Base-by-base conservation (phyloP, 495 filamentous ascomycete genomes). In the Penicillium longicatenatum region DNA sequence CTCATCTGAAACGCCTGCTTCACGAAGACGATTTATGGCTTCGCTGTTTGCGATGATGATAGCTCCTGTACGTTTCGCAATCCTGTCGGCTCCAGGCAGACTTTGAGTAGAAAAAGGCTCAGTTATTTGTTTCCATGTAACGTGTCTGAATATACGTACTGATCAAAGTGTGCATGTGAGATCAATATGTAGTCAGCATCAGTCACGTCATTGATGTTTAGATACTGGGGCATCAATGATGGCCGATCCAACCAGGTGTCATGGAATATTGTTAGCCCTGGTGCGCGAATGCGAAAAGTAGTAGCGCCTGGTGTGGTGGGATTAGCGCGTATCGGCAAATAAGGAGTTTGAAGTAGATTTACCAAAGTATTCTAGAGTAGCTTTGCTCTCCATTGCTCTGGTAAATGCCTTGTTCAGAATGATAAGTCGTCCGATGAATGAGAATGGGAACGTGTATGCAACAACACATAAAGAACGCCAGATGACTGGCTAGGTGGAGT, bases 211-310 rank as follows among this genome's bases (percentile, higher is more conserved):
- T 44, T 44, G 2, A 44, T 44, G 10, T 44, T 21, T 0, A 44
- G 20, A 7, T 21, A 44, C 17, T 44, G 0, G 6, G 41, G 41
- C 41, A 44, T 44, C 41, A 19, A 21, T 1, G 41, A 44, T 0
- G 41, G 41, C 41, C 41, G 41, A 44, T 44, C 41, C 41, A 44
- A 44, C 41, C 41, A 44, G 7, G 41, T 44, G 20, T 44, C 41
- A 6, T 44, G 41, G 41, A 44, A 44, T 10, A 44, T 44, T 20
- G 41, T 19, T 6, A 44, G 20, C 6, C 41, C 41, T 21, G 41
- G 3, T 20, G n/a, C 41, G 6, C 41, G 41, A 19, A 44, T 17
- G 41, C 41, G 17, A 19, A 44, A 44, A 7, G 41, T 44, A 8
- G 41, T 44, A 6, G 41, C 41, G 10, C 41, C 41, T 44, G 6